Percentiles rank a stretch among this genome's conserved stretches.
These are phyloP conservation scores for Paxillus ammoniavirescens DNA, from an alignment of 768 basidiomycete species.

Conservation along the genomic window DNA sequence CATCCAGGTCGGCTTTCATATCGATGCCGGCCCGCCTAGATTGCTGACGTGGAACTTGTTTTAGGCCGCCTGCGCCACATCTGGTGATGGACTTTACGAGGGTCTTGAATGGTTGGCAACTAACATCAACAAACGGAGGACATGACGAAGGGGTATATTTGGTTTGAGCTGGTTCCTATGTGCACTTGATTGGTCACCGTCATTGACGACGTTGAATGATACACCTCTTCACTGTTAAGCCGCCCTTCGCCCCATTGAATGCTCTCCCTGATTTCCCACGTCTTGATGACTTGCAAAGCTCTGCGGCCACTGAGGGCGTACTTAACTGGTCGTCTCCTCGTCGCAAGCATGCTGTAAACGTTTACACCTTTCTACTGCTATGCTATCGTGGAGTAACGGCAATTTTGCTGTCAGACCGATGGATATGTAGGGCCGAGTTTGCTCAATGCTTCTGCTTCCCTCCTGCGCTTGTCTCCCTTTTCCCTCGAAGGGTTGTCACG, in stretches of 20 bases:
- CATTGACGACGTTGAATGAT: constrained; percentile 56
- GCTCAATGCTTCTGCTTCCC: constrained; percentile 76
- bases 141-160: constrained; percentile 43
- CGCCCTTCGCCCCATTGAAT: constrained; percentile 25
- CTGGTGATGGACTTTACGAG: constrained; percentile 97
- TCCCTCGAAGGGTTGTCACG: constrained; percentile 61
- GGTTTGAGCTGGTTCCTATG: constrained; percentile 37
- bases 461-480: constrained; percentile 66
- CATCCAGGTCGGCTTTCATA: constrained; percentile 68
- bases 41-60: constrained; percentile 16
- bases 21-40: constrained; percentile 1
- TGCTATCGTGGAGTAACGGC: constrained; percentile 8
- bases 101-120: constrained; percentile 95
- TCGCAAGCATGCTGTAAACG: constrained; percentile 20
- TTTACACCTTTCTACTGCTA: constrained; percentile 7
- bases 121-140: constrained; percentile 79
- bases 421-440: constrained; percentile 39
- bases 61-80: constrained; percentile 96
- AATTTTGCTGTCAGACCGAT: constrained; percentile 3
- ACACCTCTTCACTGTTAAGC: constrained; percentile 43
- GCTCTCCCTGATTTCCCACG: constrained; percentile 24
- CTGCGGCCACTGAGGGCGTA: constrained; percentile 6
- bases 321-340: not conserved
- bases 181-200: constrained; percentile 58
- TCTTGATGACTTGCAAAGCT: constrained; percentile 5